Base-by-base conservation (phyloP, 2,329 filamentous ascomycete species). In the Pseudogymnoascus sp. region DNA sequence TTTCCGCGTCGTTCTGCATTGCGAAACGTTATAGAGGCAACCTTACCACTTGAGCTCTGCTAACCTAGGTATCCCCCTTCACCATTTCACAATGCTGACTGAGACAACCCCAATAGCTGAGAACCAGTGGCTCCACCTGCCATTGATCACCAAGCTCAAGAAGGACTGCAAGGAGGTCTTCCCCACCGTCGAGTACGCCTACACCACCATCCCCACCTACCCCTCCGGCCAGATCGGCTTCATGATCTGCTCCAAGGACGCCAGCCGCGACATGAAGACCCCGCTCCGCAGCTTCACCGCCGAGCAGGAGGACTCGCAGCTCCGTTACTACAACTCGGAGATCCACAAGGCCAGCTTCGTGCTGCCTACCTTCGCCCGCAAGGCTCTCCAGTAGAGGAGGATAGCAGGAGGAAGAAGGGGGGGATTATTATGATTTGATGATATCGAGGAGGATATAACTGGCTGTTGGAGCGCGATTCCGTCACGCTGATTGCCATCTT, bases 221-320 rank as follows among this genome's bases (percentile, higher is more conserved):
- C 94, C 94, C 68, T 96, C 91, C 62, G 94, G 94, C 74, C 94
- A 99, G 82, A 99, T 99, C 73, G 94, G 94, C 74, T 99, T 99
- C 87, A 97, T 99, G 92, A 90, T 99, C 74, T 97, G 94, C 87
- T 90, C 84, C 87, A 97, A 99, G 86, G 93, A 97, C 74, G 80
- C 86, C 74, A 86, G 78, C 73, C 85, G 87, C 75, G 84, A 99
- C 78, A 84, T 97, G 74, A 90, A 84, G 76, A 89, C 87, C 77
- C 94, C 94, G 60, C 73, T 97, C 65, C 88, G 94, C 73, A 81
- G 78, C 70, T 96, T 92, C 88, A 81, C 85, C 66, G 74, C 82
- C 66, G 92, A 95, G 78, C 92, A 97, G 78, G 94, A 99, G 84
- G 87, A 90, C 73, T 87, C 90, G 77, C 81, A 93, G 71, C 96